Conservation (phyloP, 805 yeast genomes). For the Saccharomycopsis selenospora region DNA sequence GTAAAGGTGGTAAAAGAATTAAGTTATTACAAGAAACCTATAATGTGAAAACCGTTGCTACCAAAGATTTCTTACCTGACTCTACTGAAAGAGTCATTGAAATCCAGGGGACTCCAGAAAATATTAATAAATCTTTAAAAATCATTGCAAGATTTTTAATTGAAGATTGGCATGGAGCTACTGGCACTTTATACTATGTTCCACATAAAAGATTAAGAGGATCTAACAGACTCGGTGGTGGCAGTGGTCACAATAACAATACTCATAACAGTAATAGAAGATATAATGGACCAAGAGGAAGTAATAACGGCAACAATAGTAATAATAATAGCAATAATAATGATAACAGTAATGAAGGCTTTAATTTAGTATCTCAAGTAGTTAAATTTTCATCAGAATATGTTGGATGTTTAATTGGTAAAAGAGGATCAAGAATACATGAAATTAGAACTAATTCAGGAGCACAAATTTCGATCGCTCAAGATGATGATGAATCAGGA, state of each 20-base stretch:
- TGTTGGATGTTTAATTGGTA: constrained; percentile 88
- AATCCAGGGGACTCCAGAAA: constrained; percentile 68
- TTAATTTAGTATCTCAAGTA: constrained; percentile 30
- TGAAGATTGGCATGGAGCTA: constrained; percentile 64
- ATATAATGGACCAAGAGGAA: no score
- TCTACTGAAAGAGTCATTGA: constrained; percentile 84
- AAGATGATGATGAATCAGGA: constrained; percentile 54
- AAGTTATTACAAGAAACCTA: constrained; percentile 65
- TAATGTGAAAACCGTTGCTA: constrained; percentile 76
- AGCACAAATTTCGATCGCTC: constrained; percentile 69
- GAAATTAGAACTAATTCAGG: constrained; percentile 75
- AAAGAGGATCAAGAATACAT: constrained; percentile 77
- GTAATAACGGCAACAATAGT: constrained; percentile 3
- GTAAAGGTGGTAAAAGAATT: constrained; percentile 74
- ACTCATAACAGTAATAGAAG: constrained; percentile 13
- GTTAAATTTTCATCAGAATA: constrained; percentile 66
- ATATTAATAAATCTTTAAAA: constrained; percentile 49
- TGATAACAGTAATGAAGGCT: constrained; percentile 2
- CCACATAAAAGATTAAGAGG: constrained; percentile 31
- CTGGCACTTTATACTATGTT: constrained; percentile 56
- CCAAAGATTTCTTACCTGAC: constrained; percentile 73
- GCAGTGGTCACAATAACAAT: constrained; percentile 4
- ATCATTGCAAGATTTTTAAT: constrained; percentile 63
- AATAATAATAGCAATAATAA: constrained; percentile 16
- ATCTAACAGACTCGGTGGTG: constrained; percentile 12